Percentiles rank a stretch among this genome's conserved stretches.
phyloP scores from a whole-genome alignment of 805 yeast species.

The Metschnikowia aberdeeniae region DNA sequence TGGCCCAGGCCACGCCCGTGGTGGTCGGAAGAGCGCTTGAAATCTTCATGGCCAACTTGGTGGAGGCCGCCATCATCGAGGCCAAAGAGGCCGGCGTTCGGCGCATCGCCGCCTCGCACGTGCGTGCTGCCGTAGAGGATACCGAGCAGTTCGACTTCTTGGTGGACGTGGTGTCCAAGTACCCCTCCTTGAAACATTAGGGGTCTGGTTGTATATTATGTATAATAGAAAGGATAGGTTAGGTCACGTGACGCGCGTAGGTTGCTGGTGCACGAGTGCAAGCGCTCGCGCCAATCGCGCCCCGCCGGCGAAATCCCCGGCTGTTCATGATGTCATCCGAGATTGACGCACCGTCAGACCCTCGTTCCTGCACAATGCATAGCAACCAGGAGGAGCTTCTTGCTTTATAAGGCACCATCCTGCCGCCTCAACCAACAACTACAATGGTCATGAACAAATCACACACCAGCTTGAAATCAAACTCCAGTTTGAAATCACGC shows the following conservation, averaged over 20 bases:
- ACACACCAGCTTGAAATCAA: slow-evolving; percentile 38
- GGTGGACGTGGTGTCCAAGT: slow-evolving; percentile 67
- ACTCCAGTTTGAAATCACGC: slow-evolving; percentile 35
- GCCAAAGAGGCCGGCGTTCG: slow-evolving; percentile 73
- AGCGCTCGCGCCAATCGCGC: too few relatives aligned
- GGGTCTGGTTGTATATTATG: slow-evolving; percentile 15
- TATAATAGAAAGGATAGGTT: slow-evolving; percentile 13
- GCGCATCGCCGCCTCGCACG: slow-evolving; percentile 77
- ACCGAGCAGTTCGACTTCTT: slow-evolving; percentile 93
- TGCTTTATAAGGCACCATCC: neutral
- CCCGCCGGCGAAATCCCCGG: too few relatives aligned
- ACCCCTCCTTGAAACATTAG: slow-evolving; percentile 41
- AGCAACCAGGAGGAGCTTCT: slow-evolving; percentile 9
- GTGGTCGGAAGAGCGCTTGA: slow-evolving; percentile 95
- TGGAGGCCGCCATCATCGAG: slow-evolving; percentile 75
- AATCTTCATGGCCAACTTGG: slow-evolving; percentile 83
- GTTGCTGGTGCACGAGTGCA: neutral
- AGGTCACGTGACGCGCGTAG: too few relatives aligned
- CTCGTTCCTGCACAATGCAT: slow-evolving; percentile 9
- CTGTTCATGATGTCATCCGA: neutral
- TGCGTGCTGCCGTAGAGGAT: slow-evolving; percentile 75
- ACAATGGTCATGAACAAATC: slow-evolving; percentile 25
- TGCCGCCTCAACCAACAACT: neutral
- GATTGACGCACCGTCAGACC: neutral
- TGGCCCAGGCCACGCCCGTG: slow-evolving; percentile 98